phyloP scores from a whole-genome alignment of 495 filamentous ascomycete genomes.

The Xylaria venustula region DNA sequence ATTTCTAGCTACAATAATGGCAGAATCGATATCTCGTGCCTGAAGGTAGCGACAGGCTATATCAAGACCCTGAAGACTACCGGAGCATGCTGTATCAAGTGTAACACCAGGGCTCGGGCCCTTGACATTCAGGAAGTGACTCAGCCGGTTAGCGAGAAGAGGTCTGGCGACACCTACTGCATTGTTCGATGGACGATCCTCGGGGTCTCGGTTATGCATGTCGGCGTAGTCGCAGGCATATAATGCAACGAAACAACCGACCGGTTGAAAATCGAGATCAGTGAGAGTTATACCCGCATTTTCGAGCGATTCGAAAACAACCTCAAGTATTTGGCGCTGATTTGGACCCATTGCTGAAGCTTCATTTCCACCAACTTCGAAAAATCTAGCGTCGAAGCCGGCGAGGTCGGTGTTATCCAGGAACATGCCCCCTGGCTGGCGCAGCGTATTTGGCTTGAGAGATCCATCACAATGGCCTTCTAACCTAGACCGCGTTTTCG shows the following conservation, averaged over 20 bases:
- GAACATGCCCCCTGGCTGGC: constrained; percentile 26
- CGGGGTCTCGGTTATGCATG: background rate
- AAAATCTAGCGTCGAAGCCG: constrained; percentile 77
- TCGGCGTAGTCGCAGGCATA: constrained; percentile 53
- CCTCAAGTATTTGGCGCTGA: constrained; percentile 71
- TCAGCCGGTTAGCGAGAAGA: constrained; percentile 18
- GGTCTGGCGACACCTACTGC: constrained; percentile 3
- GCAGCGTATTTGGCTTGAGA: constrained; percentile 68
- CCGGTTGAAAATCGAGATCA: constrained; percentile 62
- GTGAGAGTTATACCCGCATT: constrained; percentile 78
- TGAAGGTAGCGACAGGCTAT: constrained; percentile 27
- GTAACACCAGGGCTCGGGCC: constrained; percentile 18
- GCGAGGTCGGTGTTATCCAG: constrained; percentile 53
- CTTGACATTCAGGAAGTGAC: constrained; percentile 16
- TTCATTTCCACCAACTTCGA: constrained; percentile 66
- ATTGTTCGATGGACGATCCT: background rate
- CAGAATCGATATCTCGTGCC: background rate
- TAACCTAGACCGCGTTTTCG: constrained; percentile 59
- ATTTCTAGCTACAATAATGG: constrained; percentile 11
- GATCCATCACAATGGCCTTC: constrained; percentile 51
- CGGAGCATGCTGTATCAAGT: constrained; percentile 40
- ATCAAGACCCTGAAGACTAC: constrained; percentile 32
- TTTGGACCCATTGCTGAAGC: constrained; percentile 78
- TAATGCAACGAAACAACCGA: constrained; percentile 80
- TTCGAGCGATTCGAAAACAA: constrained; percentile 77